phyloP scores from a whole-genome alignment of 768 basidiomycete species.

The Mycena metata region DNA sequence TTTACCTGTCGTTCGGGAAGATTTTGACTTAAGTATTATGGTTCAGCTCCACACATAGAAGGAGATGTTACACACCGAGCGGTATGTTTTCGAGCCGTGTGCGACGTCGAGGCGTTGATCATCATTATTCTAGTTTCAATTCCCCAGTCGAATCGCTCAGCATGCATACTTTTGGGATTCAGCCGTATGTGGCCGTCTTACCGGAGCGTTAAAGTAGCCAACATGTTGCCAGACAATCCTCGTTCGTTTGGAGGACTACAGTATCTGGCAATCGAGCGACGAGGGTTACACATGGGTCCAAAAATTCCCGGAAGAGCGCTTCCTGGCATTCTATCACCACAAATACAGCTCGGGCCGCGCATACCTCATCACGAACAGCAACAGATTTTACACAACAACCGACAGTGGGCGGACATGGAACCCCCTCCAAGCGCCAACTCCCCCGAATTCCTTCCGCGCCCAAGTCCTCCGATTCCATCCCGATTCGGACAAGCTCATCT shows the following conservation, averaged over 20 bases:
- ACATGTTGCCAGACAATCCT: conserved; percentile 74
- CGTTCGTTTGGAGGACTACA: conserved; percentile 78
- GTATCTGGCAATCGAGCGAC: conserved; percentile 93
- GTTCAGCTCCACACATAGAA: conserved; percentile 79
- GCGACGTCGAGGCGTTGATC: background rate
- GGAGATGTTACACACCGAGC: conserved; percentile 84
- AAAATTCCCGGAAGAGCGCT: conserved; percentile 67
- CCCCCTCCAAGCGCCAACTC: conserved; percentile 65
- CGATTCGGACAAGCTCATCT: conserved; percentile 85
- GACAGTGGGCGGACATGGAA: conserved; percentile 84
- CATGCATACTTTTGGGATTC: conserved; percentile 88
- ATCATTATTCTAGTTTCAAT: conserved; percentile 65
- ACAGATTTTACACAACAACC: conserved; percentile 82
- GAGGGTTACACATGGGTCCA: conserved; percentile 94
- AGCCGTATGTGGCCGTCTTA: conserved; percentile 56
- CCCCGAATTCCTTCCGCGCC: conserved; percentile 83
- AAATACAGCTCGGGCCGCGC: conserved; percentile 82
- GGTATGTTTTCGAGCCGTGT: conserved; percentile 55
- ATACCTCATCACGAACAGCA: conserved; percentile 83
- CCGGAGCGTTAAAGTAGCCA: conserved; percentile 16
- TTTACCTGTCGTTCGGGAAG: conserved; percentile 42
- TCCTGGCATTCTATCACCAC: conserved; percentile 91
- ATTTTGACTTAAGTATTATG: conserved; percentile 11
- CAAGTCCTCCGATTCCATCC: conserved; percentile 91
- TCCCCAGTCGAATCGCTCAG: conserved; percentile 72